Base-by-base conservation (phyloP, 192 early-diverging fungal genomes). In the Coemansia sp. region DNA sequence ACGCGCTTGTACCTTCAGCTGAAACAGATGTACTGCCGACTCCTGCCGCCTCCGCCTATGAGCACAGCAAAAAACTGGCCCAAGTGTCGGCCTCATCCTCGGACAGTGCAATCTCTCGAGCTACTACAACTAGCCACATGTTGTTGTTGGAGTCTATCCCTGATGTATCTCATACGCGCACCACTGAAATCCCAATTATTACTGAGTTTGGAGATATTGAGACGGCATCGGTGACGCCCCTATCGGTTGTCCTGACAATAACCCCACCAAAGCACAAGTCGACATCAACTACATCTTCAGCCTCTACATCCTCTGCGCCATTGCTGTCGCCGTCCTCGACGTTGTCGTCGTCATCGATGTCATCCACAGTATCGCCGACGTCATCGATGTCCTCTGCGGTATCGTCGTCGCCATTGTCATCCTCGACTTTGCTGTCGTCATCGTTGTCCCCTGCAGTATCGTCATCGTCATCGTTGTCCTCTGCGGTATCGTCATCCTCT, bases 101-200 rank as follows among this genome's bases (percentile, higher is more conserved):
- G 19, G 51, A 53, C 51, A 53, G 22, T 5, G 11, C 10, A 23
- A 25, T 5, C 22, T 23, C 51, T 21, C 51, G 12, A 24, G 19
- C 51, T 21, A 23, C 51, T 22, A 53, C 10, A n/a, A 15, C 41
- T n/a, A 43, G 41, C 41, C 41, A 15, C 41, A n/a, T 52, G 17
- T 2, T 21, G 56, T 27, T 17, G 17, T 12, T 35, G n/a, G 29
- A 37, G 35, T 51, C 32, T 15, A 43, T 39, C 2, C 12, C 35
- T n/a, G 57, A 58, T 57, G 53, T 62, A 12, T 54, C 65, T 14
- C 71, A 73, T 24, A 73, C 65, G 3, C 57, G 63, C 27, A 65
- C 69, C 11, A 23, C 57, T 2, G 71, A 73, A 57, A 27, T 73
- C 12, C 37, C 65, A 3, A 73, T 73, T 38, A 37, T 64, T 15